Evolutionary conservation across 148 eudicot species (phyloP), one percentile per base, ranked within the genome.

Genomic region (Heliamphora exappendiculata): DNA sequence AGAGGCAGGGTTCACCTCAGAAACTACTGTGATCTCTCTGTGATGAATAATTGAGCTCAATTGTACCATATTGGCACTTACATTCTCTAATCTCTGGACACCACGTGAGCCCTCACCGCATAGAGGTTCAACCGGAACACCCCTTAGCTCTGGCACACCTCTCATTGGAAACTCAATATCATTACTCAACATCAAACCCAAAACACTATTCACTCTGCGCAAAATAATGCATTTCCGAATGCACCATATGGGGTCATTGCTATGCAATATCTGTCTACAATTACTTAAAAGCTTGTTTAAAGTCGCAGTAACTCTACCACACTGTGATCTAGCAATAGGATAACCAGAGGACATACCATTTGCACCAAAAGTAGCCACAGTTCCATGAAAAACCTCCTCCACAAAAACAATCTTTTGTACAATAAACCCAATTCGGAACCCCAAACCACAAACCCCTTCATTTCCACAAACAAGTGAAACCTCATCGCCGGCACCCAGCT

Each of bases 401-500:
- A 79, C 71, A 17, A 86, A 76, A 51, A 80, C 85, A 82, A 89
- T 72, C 76, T 85, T 90, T 57, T 80, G 76, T 20, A 94, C 83
- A 79, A 88, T 67, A 83, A 94, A 91, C 53, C 94, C 97, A 80
- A 91, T 78, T 77, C 83, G 79, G 24, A 62, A 69, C 66, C 82
- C 75, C 54, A 76, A 55, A 17, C 81, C 67, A 62, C 90, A 89
- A 79, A 36, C 82, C 24, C 78, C 81, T 55, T 37, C 80, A 79
- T 81, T 80, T 22, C 77, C 86, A 73, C 91, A 90, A 53, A 75
- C 88, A 72, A 93, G 81, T 69, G 84, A 74, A 49, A 93, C 87
- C 86, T 85, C 87, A 78, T 90, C 92, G 28, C 94, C 98, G 0
- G 85, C 94, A 75, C 70, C 42, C 81, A 91, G 78, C 69, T 90